Evolutionary conservation across 2,329 filamentous ascomycete species (phyloP).

Genomic region (Cytospora leucostoma): DNA sequence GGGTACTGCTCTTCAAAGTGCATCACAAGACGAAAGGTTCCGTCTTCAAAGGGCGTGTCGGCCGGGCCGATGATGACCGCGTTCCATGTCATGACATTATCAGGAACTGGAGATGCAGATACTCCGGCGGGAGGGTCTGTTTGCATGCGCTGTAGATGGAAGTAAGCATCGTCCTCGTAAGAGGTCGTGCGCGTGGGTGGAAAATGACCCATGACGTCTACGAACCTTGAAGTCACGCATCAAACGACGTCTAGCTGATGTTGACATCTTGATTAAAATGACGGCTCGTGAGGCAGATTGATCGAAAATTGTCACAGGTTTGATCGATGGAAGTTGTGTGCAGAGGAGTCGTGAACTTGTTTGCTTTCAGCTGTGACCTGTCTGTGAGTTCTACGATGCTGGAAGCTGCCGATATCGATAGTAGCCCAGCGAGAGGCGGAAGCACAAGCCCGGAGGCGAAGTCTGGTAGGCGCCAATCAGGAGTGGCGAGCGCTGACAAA

Average conservation of each 20-base stretch:
- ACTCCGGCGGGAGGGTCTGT: constrained; percentile 96
- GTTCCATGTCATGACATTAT: constrained; percentile 99
- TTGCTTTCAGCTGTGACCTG: constrained; percentile 4
- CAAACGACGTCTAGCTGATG: constrained; percentile 88
- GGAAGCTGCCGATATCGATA: constrained; percentile 20
- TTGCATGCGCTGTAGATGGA: constrained; percentile 80
- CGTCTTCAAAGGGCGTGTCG: constrained; percentile 97
- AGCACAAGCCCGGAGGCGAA: constrained; percentile 1
- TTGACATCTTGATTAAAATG: constrained; percentile 61
- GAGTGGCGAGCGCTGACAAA: neutral
- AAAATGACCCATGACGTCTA: constrained; percentile 16
- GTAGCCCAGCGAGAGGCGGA: neutral
- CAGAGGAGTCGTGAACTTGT: neutral
- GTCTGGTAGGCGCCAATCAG: neutral
- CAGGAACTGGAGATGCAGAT: constrained; percentile 91
- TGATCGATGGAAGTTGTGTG: neutral
- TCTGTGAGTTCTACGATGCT: constrained; percentile 10
- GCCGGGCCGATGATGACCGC: constrained; percentile 96
- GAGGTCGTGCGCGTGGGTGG: constrained; percentile 11
- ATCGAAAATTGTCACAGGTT: neutral
- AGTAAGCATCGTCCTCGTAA: constrained; percentile 29
- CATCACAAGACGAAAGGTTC: constrained; percentile 97
- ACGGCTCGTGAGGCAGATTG: neutral
- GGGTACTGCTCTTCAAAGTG: constrained; percentile 99
- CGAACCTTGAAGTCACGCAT: constrained; percentile 98